Evolutionary conservation across 2,329 filamentous ascomycete species (phyloP).

Genomic region (Colletotrichum costaricense): DNA sequence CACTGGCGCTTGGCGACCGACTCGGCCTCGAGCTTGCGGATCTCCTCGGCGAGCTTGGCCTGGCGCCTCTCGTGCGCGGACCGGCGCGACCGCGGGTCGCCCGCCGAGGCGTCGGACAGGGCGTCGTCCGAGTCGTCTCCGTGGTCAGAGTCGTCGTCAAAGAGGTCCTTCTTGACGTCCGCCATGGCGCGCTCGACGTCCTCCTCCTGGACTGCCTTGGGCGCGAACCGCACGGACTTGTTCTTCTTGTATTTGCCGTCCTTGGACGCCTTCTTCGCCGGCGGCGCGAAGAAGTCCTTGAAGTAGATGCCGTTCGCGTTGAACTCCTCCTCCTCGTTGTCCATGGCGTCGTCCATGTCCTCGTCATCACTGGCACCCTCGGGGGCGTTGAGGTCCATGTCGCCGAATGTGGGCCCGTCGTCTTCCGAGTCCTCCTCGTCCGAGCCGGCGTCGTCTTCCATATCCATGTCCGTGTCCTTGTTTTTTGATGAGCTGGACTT

Average conservation of each 20-base stretch:
- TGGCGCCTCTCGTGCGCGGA: constrained; percentile 90
- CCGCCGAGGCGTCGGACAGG: constrained; percentile 73
- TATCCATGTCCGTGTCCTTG: constrained; percentile 38
- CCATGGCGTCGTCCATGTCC: constrained; percentile 64
- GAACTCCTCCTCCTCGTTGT: constrained; percentile 62
- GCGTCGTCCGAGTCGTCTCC: constrained; percentile 72
- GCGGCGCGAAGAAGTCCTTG: constrained; percentile 92
- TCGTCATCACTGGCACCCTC: constrained; percentile 78
- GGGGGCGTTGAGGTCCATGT: constrained; percentile 79
- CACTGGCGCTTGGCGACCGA: constrained; percentile 92
- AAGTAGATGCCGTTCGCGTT: constrained; percentile 94
- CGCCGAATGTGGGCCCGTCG: constrained; percentile 84
- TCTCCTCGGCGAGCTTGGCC: constrained; percentile 88
- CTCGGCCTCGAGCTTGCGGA: constrained; percentile 88
- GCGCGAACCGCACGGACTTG: constrained; percentile 51
- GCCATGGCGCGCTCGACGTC: constrained; percentile 87
- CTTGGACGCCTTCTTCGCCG: constrained; percentile 74
- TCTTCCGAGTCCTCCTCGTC: constrained; percentile 70
- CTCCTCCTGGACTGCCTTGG: constrained; percentile 64
- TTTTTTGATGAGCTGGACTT: constrained; percentile 42
- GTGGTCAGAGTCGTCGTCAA: constrained; percentile 78
- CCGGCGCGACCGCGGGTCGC: constrained; percentile 77
- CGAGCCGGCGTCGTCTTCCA: constrained; percentile 44
- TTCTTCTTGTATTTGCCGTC: constrained; percentile 51
- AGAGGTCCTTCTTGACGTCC: constrained; percentile 88